phyloP scores from a whole-genome alignment of 2,329 filamentous ascomycete species.

The Akanthomyces dipterigenus region DNA sequence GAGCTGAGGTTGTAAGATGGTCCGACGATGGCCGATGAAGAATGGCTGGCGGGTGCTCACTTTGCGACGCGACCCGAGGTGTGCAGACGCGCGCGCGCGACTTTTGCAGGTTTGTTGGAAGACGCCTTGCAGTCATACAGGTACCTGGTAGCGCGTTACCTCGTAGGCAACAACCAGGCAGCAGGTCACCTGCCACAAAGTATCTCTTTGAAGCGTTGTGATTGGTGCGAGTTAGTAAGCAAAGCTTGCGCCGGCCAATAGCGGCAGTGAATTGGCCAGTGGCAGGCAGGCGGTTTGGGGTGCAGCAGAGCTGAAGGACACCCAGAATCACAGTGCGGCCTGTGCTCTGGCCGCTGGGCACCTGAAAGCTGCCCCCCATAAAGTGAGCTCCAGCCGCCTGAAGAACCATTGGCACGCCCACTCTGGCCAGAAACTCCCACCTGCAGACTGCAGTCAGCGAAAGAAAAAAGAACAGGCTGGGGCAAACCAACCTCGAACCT shows the following conservation, averaged over 20 bases:
- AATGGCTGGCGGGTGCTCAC: not conserved
- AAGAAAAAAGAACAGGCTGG: conserved; percentile 23
- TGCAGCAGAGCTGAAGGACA: too few species aligned
- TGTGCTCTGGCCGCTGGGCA: conserved; percentile 14
- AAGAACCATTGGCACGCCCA: not conserved
- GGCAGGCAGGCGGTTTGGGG: conserved; percentile 27
- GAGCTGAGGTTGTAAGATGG: not conserved
- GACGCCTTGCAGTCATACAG: not conserved
- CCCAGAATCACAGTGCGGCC: too few species aligned
- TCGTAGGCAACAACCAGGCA: conserved; percentile 22
- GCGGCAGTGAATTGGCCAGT: conserved; percentile 24
- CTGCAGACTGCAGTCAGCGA: too few species aligned
- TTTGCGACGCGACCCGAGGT: conserved; percentile 22
- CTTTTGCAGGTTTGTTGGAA: conserved; percentile 15
- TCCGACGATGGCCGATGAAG: conserved; percentile 1
- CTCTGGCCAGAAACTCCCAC: not conserved
- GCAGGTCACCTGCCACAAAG: conserved; percentile 21
- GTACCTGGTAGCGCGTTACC: conserved; percentile 17
- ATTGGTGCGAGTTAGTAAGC: conserved; percentile 27
- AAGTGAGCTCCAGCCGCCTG: not conserved
- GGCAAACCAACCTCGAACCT: not conserved
- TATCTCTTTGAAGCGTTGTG: conserved; percentile 14
- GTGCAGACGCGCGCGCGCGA: conserved; percentile 18
- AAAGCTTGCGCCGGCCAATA: conserved; percentile 21
- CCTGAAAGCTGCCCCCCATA: conserved; percentile 2